phyloP scores from a whole-genome alignment of 2,329 filamentous ascomycete genomes.

The Cladosporium halotolerans region DNA sequence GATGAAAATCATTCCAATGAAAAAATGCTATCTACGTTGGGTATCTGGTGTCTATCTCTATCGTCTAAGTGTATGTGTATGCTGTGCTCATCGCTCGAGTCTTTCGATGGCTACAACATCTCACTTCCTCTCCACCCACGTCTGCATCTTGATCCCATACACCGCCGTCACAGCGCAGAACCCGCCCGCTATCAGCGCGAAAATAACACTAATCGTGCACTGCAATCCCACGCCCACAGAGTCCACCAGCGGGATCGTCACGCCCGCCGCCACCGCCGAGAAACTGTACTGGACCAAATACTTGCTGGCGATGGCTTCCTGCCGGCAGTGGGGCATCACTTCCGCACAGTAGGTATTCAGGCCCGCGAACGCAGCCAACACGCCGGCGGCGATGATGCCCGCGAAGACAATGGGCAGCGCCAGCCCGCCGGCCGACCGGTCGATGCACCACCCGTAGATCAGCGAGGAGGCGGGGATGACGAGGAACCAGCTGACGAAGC shows the following conservation, averaged over 20 bases:
- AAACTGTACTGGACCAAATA: slow-evolving; percentile 70
- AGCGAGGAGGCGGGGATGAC: slow-evolving; percentile 54
- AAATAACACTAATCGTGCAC: slow-evolving; percentile 18
- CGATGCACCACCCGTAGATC: slow-evolving; percentile 58
- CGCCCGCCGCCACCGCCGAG: slow-evolving; percentile 60
- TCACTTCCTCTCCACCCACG: slow-evolving; percentile 15
- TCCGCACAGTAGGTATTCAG: slow-evolving; percentile 74
- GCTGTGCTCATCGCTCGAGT: not conserved
- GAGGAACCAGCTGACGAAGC: slow-evolving; percentile 47
- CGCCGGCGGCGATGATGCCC: slow-evolving; percentile 63
- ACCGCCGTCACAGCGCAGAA: slow-evolving; percentile 14
- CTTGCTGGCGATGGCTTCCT: slow-evolving; percentile 66
- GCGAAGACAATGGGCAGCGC: slow-evolving; percentile 60
- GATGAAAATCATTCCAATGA: not conserved
- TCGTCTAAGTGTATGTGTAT: not conserved
- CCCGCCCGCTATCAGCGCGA: slow-evolving; percentile 16
- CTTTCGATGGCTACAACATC: not conserved
- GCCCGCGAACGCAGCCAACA: slow-evolving; percentile 65
- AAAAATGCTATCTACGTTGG: not conserved
- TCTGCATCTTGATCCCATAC: slow-evolving; percentile 17
- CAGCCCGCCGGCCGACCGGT: slow-evolving; percentile 46
- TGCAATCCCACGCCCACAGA: slow-evolving; percentile 63
- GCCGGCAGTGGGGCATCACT: slow-evolving; percentile 63
- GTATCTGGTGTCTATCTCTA: not conserved
- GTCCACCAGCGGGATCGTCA: slow-evolving; percentile 63